Percentiles rank a stretch among this genome's conserved stretches.
Conservation (phyloP, 306 rosid genomes). For the Benincasa hispida region DNA sequence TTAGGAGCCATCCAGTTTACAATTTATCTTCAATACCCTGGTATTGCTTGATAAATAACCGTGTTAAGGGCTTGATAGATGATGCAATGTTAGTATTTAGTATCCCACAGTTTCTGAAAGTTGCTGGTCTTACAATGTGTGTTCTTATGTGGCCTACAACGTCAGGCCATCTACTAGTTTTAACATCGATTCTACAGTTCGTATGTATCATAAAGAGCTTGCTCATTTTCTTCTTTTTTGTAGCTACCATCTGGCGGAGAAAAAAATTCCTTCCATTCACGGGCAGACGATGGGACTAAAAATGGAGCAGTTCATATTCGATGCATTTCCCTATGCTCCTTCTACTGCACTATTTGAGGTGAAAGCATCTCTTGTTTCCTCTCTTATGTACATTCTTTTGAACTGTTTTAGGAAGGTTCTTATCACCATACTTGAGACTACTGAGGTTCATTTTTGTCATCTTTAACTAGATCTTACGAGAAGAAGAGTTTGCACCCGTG, state of each 20-base stretch:
- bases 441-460: conserved; percentile 13
- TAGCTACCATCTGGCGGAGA: conserved; percentile 96
- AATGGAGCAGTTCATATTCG: conserved; percentile 92
- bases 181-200: background rate
- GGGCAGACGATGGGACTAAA: conserved; percentile 69
- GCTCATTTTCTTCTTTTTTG: conserved; percentile 2
- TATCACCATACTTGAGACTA: background rate
- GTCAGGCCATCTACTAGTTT: background rate
- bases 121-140: background rate
- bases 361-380: conserved; percentile 3
- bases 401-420: background rate
- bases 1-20: background rate
- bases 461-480: conserved; percentile 53
- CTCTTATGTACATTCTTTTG: background rate
- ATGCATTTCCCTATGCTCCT: conserved; percentile 95
- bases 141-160: background rate
- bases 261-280: conserved; percentile 82
- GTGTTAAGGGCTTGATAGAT: background rate
- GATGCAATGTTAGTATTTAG: background rate
- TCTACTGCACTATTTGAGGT: conserved; percentile 98
- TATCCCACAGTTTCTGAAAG: background rate
- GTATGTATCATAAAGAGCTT: background rate
- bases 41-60: background rate
- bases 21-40: background rate
- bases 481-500: conserved; percentile 97